Conservation (phyloP, 495 filamentous ascomycete species). For the Filosporella fistucella region DNA sequence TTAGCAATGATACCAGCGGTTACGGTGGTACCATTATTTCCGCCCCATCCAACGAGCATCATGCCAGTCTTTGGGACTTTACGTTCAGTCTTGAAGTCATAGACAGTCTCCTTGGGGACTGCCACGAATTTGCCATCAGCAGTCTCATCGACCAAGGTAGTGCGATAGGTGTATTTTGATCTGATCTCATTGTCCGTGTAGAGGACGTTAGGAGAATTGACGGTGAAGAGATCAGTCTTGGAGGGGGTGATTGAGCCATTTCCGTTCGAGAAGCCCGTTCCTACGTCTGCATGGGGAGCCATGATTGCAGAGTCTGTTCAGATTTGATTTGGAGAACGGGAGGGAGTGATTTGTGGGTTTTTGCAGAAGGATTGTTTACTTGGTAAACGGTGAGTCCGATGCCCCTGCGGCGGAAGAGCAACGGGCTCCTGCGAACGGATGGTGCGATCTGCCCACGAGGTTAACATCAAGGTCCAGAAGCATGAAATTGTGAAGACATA, state of each 20-base stretch:
- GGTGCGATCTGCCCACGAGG: slow-evolving; percentile 63
- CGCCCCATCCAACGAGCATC: slow-evolving; percentile 98
- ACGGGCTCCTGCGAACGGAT: slow-evolving; percentile 96
- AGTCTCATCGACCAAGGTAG: slow-evolving; percentile 70
- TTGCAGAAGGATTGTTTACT: slow-evolving; percentile 40
- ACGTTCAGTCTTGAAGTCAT: slow-evolving; percentile 97
- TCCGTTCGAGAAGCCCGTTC: slow-evolving; percentile 71
- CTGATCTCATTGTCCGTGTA: slow-evolving; percentile 87
- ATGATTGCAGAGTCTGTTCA: slow-evolving; percentile 44
- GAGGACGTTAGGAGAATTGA: slow-evolving; percentile 86
- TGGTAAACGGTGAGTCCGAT: slow-evolving; percentile 68
- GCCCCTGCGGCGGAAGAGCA: slow-evolving; percentile 86
- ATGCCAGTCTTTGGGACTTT: slow-evolving; percentile 89
- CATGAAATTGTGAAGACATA: slow-evolving; percentile 4
- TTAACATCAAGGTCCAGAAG: slow-evolving; percentile 6
- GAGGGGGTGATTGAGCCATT: slow-evolving; percentile 37
- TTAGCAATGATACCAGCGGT: slow-evolving; percentile 98
- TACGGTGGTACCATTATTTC: slow-evolving; percentile 97
- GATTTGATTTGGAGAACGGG: slow-evolving; percentile 1
- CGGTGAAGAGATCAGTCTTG: slow-evolving; percentile 63
- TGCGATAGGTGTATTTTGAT: slow-evolving; percentile 91
- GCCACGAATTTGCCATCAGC: slow-evolving; percentile 77
- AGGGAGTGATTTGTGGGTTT: slow-evolving; percentile 24
- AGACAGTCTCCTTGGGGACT: slow-evolving; percentile 80
- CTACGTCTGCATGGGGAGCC: slow-evolving; percentile 88